Percentiles rank a stretch among this genome's conserved stretches.
Evolutionary conservation across 2,329 filamentous ascomycete species (phyloP).

Genomic region (Penicillium sp.): DNA sequence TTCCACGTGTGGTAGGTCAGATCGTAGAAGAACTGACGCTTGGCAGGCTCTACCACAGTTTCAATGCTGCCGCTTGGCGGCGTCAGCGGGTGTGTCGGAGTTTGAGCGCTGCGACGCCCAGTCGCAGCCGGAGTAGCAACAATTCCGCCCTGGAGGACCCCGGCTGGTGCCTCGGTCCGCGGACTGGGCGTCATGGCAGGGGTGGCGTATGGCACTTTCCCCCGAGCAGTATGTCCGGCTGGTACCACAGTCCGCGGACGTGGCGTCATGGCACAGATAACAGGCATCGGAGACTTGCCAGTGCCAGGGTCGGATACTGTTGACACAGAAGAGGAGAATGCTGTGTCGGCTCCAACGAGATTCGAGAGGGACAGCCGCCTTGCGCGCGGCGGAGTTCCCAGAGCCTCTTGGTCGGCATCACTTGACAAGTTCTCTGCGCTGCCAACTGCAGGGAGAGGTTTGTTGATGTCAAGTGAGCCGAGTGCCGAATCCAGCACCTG

Average conservation of each 20-base stretch:
- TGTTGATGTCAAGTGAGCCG: no score
- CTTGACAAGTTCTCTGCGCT: no score
- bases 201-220: no score
- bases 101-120: neutral
- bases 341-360: neutral
- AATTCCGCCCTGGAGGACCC: no score
- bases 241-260: neutral
- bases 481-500: no score
- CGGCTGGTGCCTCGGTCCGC: no score
- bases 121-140: neutral
- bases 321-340: neutral
- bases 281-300: neutral
- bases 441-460: no score
- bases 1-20: conserved; percentile 51
- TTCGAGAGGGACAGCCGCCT: neutral
- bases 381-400: no score
- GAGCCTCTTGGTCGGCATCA: no score
- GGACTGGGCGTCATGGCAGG: no score
- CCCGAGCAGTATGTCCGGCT: neutral
- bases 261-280: neutral
- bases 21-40: conserved; percentile 33
- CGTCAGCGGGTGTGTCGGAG: neutral
- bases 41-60: conserved; percentile 1
- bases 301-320: neutral
- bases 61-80: neutral